Evolutionary conservation across 331 rosid species (phyloP), one percentile per base, ranked within the genome.

Genomic region (Malus hybrid): DNA sequence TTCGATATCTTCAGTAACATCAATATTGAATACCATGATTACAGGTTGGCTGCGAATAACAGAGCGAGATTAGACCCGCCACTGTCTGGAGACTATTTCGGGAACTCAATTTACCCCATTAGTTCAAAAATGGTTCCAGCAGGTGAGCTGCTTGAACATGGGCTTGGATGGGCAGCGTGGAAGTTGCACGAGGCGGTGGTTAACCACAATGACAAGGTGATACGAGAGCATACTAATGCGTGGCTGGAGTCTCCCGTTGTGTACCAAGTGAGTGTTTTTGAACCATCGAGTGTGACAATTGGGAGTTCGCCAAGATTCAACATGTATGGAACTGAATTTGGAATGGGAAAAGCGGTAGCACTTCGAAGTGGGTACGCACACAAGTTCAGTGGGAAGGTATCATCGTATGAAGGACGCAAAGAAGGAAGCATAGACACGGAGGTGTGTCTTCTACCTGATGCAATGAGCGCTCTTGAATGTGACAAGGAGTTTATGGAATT

Each of bases 151-250:
- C 73, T 92, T 39, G 46, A 39, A 39, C 80, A 76, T 4, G 83
- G 75, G 64, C 79, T 91, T 2, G 96, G 97, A 12, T 93, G 98
- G 98, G 91, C 86, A 0, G 98, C 93, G 4, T 79, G 86, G 91
- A 80, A 73, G 77, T 6, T 89, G 48, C 80, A 91, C 61, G 12
- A 83, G 61, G 85, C 84, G 5, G 86, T 91, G 27, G 75, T 70
- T 1, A 76, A 66, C 69, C 86, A 76, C 73, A 33, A 71, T 1
- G 75, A 71, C 50, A 11, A 44, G 50, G 46, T 39, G 12, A 39
- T 39, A 39, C 46, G 46, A 39, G 12, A 39, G 46, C 46, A 39
- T 39, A 39, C 55, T 20, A 12, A 82, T 84, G 32, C 61, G 27
- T 93, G 96, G 98, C 8, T 83, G 15, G 11, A 81, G 24, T 82